Base-by-base conservation (phyloP, 1,284 basidiomycete genomes). In the Sanghuangporus weigelae region DNA sequence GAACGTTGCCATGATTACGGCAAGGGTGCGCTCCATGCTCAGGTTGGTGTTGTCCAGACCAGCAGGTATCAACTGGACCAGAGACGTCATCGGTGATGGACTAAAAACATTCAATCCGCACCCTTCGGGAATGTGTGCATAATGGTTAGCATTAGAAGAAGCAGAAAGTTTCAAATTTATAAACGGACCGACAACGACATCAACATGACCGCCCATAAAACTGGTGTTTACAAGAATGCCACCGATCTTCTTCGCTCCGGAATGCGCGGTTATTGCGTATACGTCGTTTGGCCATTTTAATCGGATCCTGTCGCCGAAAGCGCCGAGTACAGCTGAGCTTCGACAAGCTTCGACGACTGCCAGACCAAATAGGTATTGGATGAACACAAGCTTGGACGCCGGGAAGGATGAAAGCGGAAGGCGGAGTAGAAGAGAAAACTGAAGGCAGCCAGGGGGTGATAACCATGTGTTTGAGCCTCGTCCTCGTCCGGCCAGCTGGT, bases 241-340 rank as follows among this genome's bases (percentile, higher is more conserved):
- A 0, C 93, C 94, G 39, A 97, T 77, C 75, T 98, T 98, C 72
- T 79, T 88, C 69, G 79, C 81, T 67, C 80, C 73, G 2, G 73
- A 72, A 7, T 77, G 78, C 7, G 78, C 77, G 1, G 77, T 78
- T 11, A 85, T 74, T 1, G 87, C 90, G 71, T 98, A 99, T 7
- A 99, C 79, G 72, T 99, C 96, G 71, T 99, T 99, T 11, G 96
- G 96, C 97, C 97, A 99, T 75, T 99, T 99, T 60, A 99, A 80
- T 55, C 87, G 83, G 4, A 96, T 83, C 4, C 79, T 79, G 12
- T 79, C 76, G 0, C 87, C 90, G 65, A 78, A 78, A 31, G 73
- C 74, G 11, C 79, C 87, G 0, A 92, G 77, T 8, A 86, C 78
- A 5, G 67, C 73, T 12, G 77, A 74, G 38, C 82, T 78, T 1